Conservation (phyloP, 2,329 filamentous ascomycete genomes). For the Tricladium varicosporioides region DNA sequence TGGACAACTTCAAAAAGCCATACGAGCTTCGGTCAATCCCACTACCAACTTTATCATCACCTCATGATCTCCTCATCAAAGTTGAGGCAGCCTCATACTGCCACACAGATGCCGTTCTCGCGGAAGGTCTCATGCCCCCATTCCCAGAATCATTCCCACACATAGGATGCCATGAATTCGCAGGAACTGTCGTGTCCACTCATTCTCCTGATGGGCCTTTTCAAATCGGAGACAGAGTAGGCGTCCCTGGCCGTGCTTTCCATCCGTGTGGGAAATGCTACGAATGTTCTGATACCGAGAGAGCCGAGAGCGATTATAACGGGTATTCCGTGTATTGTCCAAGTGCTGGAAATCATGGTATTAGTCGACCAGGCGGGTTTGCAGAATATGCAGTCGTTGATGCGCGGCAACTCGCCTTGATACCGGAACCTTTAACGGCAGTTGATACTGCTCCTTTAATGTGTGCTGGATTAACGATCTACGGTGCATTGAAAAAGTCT, state of each 20-base stretch:
- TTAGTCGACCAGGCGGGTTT: constrained; percentile 1
- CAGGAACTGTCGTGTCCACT: constrained; percentile 51
- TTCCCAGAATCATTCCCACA: constrained; percentile 1
- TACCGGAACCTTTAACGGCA: constrained; percentile 48
- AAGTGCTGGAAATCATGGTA: not conserved
- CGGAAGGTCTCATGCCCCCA: not conserved
- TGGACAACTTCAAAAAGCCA: constrained; percentile 6
- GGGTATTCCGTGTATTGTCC: constrained; percentile 2
- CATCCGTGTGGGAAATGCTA: constrained; percentile 3
- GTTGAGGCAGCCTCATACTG: constrained; percentile 5
- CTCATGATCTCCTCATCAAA: constrained; percentile 6
- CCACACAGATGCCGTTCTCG: constrained; percentile 4
- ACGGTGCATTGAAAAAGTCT: constrained; percentile 61
- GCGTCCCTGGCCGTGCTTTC: constrained; percentile 1
- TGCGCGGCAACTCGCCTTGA: constrained; percentile 47
- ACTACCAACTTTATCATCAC: constrained; percentile 1
- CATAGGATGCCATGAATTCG: constrained; percentile 30
- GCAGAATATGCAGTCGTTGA: constrained; percentile 26
- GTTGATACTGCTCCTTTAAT: constrained; percentile 62
- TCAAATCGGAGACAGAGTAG: constrained; percentile 50
- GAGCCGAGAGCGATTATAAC: not conserved
- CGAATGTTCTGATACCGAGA: not conserved
- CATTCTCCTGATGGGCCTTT: constrained; percentile 34
- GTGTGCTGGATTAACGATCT: constrained; percentile 73
- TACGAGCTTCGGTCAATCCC: constrained; percentile 3